Base-by-base conservation (phyloP, 176 grass and related monocot genomes). In the Pontederia crassipes region DNA sequence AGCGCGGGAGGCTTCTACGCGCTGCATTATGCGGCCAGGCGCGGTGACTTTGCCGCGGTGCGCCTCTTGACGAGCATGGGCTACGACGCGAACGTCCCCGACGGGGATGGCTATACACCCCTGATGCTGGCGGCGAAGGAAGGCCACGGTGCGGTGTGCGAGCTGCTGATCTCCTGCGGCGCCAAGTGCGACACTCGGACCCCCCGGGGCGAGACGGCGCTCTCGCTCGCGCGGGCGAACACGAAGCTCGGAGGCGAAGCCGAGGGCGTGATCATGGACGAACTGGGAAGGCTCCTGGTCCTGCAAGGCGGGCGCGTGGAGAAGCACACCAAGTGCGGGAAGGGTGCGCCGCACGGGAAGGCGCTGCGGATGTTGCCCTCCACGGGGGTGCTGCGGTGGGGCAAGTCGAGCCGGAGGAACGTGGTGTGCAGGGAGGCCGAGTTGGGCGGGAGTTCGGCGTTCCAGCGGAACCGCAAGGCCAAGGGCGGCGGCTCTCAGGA, bases 261-360 rank as follows among this genome's bases (percentile, higher is more conserved):
- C 3, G 84, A 74, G 71, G 66, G 74, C 16, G 82, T 93, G 64
- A 77, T 98, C 78, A 62, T 86, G 71, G 74, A 98, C 40, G 94
- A 98, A 77, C 63, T 98, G 15, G 85, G 84, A 0, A 60, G 88
- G 61, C 70, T 77, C 68, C 63, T 62, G 49, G 94, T 93, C 0
- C 63, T 92, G 17, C 18, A 18, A 54, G 88, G 94, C 46, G 79
- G 77, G 17, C 56, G 4, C 46, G 82, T 98, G 11, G 67, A 28
- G 72, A 98, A 98, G 78, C 94, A 98, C 79, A 93, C 85, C 9
- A 98, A 86, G 72, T 74, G 83, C 11, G 94, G 94, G 7, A 81
- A 79, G 20, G 88, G 88, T 12, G 65, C 56, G 45, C 84, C 88
- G 24, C 94, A 98, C 46, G 24, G 58, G 48, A 98, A 98, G 79